These are phyloP conservation scores for Termitomyces sp. DNA, from an alignment of 768 basidiomycete species.

Conservation along the genomic window DNA sequence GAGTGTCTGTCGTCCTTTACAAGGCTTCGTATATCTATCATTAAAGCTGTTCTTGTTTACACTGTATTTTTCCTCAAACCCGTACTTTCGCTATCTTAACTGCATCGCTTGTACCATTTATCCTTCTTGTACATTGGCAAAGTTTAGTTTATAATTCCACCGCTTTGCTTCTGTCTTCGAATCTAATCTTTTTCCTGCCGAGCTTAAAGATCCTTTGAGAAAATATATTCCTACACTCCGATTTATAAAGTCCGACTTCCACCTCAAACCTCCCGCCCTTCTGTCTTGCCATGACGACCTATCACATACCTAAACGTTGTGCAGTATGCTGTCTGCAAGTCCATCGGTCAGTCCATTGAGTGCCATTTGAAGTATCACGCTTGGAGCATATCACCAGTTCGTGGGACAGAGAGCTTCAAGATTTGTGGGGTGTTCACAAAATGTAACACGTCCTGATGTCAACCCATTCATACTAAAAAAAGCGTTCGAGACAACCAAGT, in stretches of 20 bases:
- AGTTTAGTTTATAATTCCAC: neutral
- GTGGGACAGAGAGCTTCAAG: neutral
- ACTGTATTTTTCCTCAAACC: constrained; percentile 16
- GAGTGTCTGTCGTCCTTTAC: constrained; percentile 16
- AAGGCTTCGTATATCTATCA: constrained; percentile 4
- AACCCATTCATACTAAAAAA: neutral
- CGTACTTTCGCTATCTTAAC: constrained; percentile 1
- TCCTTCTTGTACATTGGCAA: neutral
- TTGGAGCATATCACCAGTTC: neutral
- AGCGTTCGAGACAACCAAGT: neutral
- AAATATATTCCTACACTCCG: neutral
- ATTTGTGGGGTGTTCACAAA: neutral
- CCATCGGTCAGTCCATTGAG: neutral
- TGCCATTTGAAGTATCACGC: neutral
- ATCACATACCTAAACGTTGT: neutral
- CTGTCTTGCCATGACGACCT: no score
- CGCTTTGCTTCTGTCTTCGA: neutral
- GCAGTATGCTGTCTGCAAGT: neutral
- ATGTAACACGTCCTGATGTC: neutral
- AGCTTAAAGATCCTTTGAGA: neutral
- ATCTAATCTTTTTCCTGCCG: neutral
- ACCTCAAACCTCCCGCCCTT: neutral
- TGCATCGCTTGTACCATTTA: constrained; percentile 7
- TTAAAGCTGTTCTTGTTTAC: constrained; percentile 11
- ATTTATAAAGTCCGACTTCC: neutral